Base-by-base conservation (phyloP, 345 rosid species). In the Salix purpurea region DNA sequence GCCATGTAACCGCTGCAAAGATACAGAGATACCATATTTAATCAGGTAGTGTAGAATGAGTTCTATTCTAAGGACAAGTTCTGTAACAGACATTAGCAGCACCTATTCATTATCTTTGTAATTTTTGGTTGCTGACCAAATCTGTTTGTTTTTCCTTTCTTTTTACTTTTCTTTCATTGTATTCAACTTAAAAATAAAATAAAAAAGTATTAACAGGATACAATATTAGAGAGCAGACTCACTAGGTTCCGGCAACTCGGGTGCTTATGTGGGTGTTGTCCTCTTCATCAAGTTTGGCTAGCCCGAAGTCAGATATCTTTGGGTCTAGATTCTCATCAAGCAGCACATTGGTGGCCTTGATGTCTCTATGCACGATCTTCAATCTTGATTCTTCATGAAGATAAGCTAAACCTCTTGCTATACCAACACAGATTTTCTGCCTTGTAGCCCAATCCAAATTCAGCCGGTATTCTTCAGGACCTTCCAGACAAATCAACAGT, bases 331-430 rank as follows among this genome's bases (percentile, higher is more conserved):
- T 72, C 79, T 80, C 78, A 15, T 90, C 94, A 21, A 91, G 94
- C 44, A 90, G 87, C 73, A 89, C 92, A 75, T 89, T 90, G 0
- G 92, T 86, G 1, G 91, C 87, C 78, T 91, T 91, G 67, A 91
- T 90, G 84, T 91, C 96, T 78, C 93, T 84, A 54, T 91, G 96
- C 30, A 91, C 92, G 68, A 90, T 89, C 80, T 86, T 91, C 54
- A 91, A 44, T 61, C 89, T 81, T 1, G 91, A 91, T 80, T 91
- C 96, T 79, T 91, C 94, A 42, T 91, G 96, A 70, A 90, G 89
- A 79, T 84, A 91, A 30, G 88, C 85, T 34, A 91, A 78, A 28
- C 92, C 96, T 83, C 81, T 90, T 0, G 96, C 94, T 72, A 90
- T 84, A 5, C 94, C 94, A 46, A 91, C 24, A 70, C 94, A 89